Base-by-base conservation (phyloP, 2,329 filamentous ascomycete genomes). In the Geosmithia morbida region DNA sequence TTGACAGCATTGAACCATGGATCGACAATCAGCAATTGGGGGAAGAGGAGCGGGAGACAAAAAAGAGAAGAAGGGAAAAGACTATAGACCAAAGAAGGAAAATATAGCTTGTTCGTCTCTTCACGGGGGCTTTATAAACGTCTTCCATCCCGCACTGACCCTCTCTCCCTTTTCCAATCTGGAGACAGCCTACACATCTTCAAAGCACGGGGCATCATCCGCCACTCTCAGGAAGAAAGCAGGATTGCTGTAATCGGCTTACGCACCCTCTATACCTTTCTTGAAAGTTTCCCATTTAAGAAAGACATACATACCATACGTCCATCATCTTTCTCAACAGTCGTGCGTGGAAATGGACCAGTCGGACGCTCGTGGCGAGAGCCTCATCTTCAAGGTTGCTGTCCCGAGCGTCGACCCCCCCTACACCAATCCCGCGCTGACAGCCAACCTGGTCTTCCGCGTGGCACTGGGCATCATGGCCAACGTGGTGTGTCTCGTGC, bases 391-490 rank as follows among this genome's bases (percentile, higher is more conserved):
- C 46, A 55, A 60, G 48, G 43, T 54, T 46, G 45, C 51, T 26
- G 47, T 49, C 45, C 48, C 55, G 8, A 55, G 51, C 40, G 48
- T 50, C 10, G 8, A 8, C 8, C 51, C 49, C n/a, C 54, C 57
- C 14, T 56, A 54, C 54, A 58, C 55, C 10, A 57, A 51, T 7
- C 54, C 63, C 2, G 49, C 57, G 2, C 56, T 68, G 33, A 60
- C 57, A 2, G 62, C 64, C 51, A 77, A 79, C 60, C 60, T 75
- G 41, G 53, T 72, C 47, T 62, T 63, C 47, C 66, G 75, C n/a
- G 63, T 77, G 17, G 48, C 69, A 33, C 57, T 79, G 17, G 67
- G 67, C 17, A 51, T 70, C 42, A 1, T 71, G 13, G 67, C 68
- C 46, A 68, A 69, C 29, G 19, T 70, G 11, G 55, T 69, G 44